Conservation (phyloP, 352 stramenopile species). For the Phytopythium ostracodes region DNA sequence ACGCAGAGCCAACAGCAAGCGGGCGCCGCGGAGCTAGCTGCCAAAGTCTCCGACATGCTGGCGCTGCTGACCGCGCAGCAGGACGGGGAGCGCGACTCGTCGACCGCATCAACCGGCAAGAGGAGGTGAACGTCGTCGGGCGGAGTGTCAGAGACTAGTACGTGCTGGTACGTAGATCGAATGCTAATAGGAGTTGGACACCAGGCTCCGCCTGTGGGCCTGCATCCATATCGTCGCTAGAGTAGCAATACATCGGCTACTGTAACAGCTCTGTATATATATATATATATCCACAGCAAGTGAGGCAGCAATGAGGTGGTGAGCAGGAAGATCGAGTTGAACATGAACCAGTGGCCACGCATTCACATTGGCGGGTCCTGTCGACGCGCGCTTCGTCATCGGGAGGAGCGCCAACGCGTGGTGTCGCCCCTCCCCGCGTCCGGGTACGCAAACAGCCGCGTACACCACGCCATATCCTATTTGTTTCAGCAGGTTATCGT, state of each 20-base stretch:
- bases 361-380: neutral
- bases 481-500: neutral
- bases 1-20: conserved; percentile 13
- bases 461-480: neutral
- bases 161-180: neutral
- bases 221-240: no score
- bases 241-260: no score
- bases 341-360: neutral
- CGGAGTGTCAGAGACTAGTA: no score
- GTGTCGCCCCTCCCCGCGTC: neutral
- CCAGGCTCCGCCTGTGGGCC: no score
- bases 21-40: conserved; percentile 9
- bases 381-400: conserved; percentile 2
- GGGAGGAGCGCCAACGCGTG: neutral
- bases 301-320: no score
- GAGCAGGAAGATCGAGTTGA: neutral
- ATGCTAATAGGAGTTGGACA: neutral
- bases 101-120: neutral
- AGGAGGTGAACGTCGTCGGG: neutral
- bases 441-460: neutral
- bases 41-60: conserved; percentile 22
- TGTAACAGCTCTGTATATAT: no score
- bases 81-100: neutral
- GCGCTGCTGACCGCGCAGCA: conserved; percentile 1
- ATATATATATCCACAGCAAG: no score